Evolutionary conservation across 1,139 yeast genomes (phyloP).

Genomic region (Trichomonascaceae sp.): DNA sequence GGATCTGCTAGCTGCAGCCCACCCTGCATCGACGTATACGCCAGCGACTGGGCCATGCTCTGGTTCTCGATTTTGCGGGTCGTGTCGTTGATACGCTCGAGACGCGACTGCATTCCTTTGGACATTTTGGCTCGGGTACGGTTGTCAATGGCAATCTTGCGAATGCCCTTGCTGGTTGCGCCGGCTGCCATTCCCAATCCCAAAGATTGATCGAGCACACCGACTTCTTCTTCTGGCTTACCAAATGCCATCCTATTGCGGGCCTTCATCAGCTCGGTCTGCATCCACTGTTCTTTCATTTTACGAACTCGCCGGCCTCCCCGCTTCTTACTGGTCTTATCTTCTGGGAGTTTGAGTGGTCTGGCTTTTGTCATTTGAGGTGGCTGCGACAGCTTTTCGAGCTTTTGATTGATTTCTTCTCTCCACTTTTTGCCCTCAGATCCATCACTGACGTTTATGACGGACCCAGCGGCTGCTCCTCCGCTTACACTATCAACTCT

Average conservation of each 20-base stretch:
- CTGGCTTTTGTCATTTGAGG: constrained; percentile 58
- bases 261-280: constrained; percentile 71
- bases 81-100: constrained; percentile 10
- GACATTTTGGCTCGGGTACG: constrained; percentile 24
- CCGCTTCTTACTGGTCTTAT: constrained; percentile 64
- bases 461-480: not conserved
- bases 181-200: constrained; percentile 64
- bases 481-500: constrained; percentile 47
- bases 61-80: constrained; percentile 1
- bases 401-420: constrained; percentile 44
- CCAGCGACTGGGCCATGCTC: constrained; percentile 18
- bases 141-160: constrained; percentile 27
- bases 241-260: constrained; percentile 83
- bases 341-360: constrained; percentile 77
- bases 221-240: constrained; percentile 48
- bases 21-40: constrained; percentile 22
- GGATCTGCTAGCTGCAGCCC: constrained; percentile 23
- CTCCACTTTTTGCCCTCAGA: constrained; percentile 45
- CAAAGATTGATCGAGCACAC: constrained; percentile 55
- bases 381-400: constrained; percentile 65
- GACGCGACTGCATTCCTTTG: constrained; percentile 21
- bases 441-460: too few relatives aligned
- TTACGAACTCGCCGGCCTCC: constrained; percentile 78
- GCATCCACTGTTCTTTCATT: constrained; percentile 64
- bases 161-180: constrained; percentile 20